phyloP scores from a whole-genome alignment of 1,284 basidiomycete genomes.

The Ceratobasidium sp. region DNA sequence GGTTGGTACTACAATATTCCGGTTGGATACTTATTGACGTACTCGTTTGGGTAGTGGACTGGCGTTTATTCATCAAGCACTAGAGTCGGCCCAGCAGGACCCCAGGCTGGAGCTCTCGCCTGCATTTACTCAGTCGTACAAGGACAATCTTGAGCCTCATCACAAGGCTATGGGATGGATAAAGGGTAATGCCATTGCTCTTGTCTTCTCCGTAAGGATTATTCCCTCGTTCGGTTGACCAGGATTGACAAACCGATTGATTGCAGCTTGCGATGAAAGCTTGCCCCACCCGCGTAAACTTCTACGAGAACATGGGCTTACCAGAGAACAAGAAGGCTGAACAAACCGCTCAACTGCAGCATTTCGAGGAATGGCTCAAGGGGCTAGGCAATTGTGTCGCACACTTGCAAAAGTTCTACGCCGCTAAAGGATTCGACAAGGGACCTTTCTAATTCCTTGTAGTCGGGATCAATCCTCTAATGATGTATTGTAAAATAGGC shows the following conservation, averaged over 20 bases:
- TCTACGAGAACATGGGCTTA: slow-evolving; percentile 87
- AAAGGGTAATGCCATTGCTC: slow-evolving; percentile 84
- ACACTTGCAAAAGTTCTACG: no score
- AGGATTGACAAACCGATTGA: slow-evolving; percentile 6
- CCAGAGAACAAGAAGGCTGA: slow-evolving; percentile 53
- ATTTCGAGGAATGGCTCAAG: background rate
- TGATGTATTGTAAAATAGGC: no score
- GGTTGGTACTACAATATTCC: slow-evolving; percentile 54
- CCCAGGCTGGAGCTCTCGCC: no score
- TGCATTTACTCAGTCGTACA: no score
- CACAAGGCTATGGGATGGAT: no score
- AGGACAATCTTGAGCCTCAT: no score
- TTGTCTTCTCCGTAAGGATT: slow-evolving; percentile 83
- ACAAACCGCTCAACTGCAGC: background rate
- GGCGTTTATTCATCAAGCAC: slow-evolving; percentile 92
- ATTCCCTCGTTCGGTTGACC: background rate
- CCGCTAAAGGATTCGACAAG: no score
- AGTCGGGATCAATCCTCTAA: no score
- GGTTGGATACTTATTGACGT: background rate
- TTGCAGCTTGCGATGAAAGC: slow-evolving; percentile 92
- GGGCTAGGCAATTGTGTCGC: no score
- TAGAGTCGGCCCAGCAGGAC: no score
- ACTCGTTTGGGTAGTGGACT: slow-evolving; percentile 68
- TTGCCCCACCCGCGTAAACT: slow-evolving; percentile 89
- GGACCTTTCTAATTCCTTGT: no score